Evolutionary conservation across 176 grass and related monocot species (phyloP).

Genomic region (Guadua angustifolia): DNA sequence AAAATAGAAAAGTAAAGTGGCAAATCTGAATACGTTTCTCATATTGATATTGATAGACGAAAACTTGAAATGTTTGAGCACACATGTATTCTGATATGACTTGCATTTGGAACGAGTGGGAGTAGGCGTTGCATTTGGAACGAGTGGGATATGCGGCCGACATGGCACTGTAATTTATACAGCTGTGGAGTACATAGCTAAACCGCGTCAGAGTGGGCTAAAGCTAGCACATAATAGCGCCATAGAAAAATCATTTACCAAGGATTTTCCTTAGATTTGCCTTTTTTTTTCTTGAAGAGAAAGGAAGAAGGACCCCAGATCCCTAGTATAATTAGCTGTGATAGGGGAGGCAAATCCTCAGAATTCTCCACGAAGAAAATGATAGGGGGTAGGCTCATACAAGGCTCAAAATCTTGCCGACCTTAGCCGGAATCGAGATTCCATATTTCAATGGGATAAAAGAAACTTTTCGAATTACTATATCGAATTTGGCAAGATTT

Average conservation of each 20-base stretch:
- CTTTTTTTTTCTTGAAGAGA: background rate
- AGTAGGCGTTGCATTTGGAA: no score
- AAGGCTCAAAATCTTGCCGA: no score
- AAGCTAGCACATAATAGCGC: background rate
- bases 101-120: background rate
- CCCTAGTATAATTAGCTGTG: background rate
- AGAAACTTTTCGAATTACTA: no score
- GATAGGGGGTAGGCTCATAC: background rate
- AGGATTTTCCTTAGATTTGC: background rate
- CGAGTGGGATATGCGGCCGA: background rate
- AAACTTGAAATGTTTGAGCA: background rate
- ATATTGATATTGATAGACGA: background rate
- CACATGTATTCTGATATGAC: background rate
- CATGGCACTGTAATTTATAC: background rate
- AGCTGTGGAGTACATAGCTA: no score
- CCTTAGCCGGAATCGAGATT: no score
- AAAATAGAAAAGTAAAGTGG: background rate
- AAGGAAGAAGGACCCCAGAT: background rate
- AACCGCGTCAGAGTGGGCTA: background rate
- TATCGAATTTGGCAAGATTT: no score
- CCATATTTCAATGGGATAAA: no score
- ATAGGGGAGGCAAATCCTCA: background rate
- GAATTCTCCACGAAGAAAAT: background rate
- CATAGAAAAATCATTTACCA: background rate
- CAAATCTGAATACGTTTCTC: background rate